Percentiles rank a stretch among this genome's conserved stretches.
These are phyloP conservation scores for Cladosporium sp. DNA, from an alignment of 2,329 filamentous ascomycete genomes.

Conservation along the genomic window DNA sequence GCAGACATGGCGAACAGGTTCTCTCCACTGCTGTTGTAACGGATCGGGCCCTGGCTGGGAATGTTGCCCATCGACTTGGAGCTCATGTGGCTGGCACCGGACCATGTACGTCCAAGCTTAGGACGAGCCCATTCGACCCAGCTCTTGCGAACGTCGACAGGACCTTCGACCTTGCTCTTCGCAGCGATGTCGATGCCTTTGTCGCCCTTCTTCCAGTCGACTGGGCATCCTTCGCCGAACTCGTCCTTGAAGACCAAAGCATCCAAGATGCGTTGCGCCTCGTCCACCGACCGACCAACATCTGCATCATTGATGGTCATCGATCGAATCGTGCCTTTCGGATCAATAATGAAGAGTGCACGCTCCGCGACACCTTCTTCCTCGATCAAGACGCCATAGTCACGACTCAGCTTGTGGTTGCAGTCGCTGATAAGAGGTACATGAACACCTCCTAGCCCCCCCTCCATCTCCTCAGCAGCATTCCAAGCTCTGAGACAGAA, in stretches of 20 bases:
- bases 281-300: conserved; percentile 61
- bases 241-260: conserved; percentile 46
- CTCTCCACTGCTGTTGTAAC: conserved; percentile 10
- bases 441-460: conserved; percentile 58
- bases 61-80: conserved; percentile 10
- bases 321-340: conserved; percentile 55
- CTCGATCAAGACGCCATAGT: conserved; percentile 62
- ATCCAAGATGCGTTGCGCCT: conserved; percentile 55
- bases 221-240: conserved; percentile 36
- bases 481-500: conserved; percentile 57
- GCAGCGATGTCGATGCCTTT: conserved; percentile 25
- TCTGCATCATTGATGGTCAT: conserved; percentile 64
- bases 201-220: conserved; percentile 32
- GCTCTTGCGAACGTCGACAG: conserved; percentile 26
- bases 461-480: conserved; percentile 54
- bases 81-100: conserved; percentile 18
- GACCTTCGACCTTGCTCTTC: conserved; percentile 23
- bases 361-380: conserved; percentile 60
- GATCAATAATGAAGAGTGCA: conserved; percentile 64
- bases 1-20: not conserved
- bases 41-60: not conserved
- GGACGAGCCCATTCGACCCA: conserved; percentile 32
- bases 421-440: conserved; percentile 61
- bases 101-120: conserved; percentile 29
- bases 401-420: conserved; percentile 56